Conservation (phyloP, 2,329 filamentous ascomycete species). For the Fusarium goolgardi region DNA sequence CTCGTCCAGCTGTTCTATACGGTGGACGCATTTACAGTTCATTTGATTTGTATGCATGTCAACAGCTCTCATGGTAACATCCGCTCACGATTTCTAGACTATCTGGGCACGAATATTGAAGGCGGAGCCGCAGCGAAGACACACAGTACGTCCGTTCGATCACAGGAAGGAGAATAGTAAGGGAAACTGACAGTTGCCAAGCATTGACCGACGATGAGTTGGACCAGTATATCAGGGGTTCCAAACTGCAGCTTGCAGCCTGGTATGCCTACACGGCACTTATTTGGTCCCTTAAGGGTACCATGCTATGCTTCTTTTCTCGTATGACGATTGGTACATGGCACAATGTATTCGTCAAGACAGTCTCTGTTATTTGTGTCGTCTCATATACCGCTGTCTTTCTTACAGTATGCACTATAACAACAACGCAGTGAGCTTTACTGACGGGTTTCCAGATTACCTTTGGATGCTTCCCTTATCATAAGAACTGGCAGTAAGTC, state of each 20-base stretch:
- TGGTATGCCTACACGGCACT: slow-evolving; percentile 56
- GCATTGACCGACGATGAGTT: slow-evolving; percentile 47
- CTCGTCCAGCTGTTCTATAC: slow-evolving; percentile 51
- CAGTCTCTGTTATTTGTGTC: slow-evolving; percentile 1
- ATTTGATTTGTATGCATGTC: slow-evolving; percentile 46
- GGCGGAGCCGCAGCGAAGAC: slow-evolving; percentile 3
- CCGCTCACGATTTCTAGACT: slow-evolving; percentile 20
- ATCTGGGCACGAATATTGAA: slow-evolving; percentile 41
- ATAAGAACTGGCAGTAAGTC: slow-evolving; percentile 42
- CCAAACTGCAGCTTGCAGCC: slow-evolving; percentile 53
- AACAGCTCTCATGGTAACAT: accelerated
- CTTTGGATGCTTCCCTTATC: slow-evolving; percentile 37
- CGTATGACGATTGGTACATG: slow-evolving; percentile 47
- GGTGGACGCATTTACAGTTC: slow-evolving; percentile 52
- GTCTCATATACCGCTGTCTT: slow-evolving; percentile 37
- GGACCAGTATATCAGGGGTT: slow-evolving; percentile 48
- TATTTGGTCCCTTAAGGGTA: slow-evolving; percentile 52
- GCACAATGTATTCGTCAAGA: slow-evolving; percentile 42
- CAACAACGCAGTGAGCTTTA: accelerated
- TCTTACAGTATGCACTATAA: slow-evolving; percentile 24
- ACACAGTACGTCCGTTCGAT: slow-evolving; percentile 3
- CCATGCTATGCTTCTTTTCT: slow-evolving; percentile 48
- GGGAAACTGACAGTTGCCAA: not conserved
- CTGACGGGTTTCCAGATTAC: slow-evolving; percentile 28
- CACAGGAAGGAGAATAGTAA: accelerated